phyloP scores from a whole-genome alignment of 78 protist genomes.

The Dictyostelium firmibasis region DNA sequence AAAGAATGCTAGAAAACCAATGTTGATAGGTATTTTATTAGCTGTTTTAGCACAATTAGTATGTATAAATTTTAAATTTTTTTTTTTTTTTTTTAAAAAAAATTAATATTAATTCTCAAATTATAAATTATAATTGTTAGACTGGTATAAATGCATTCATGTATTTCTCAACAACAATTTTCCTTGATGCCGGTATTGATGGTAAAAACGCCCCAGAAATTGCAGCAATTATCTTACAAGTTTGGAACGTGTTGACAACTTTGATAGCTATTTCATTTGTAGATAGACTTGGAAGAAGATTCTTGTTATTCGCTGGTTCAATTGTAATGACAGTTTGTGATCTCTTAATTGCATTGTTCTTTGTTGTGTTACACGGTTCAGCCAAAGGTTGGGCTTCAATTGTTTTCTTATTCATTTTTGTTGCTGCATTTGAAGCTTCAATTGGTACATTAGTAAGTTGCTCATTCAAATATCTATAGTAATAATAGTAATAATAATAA shows the following conservation, averaged over 20 bases:
- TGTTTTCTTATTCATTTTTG: slow-evolving; percentile 42
- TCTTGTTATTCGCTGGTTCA: slow-evolving; percentile 39
- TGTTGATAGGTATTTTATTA: slow-evolving; percentile 30
- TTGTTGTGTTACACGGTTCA: slow-evolving; percentile 18
- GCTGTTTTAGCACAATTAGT: slow-evolving; percentile 41
- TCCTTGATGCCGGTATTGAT: slow-evolving; percentile 55
- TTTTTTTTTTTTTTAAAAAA: neutral
- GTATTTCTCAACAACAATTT: slow-evolving; percentile 61
- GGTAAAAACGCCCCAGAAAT: slow-evolving; percentile 31
- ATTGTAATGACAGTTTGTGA: slow-evolving; percentile 43
- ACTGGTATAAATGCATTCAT: slow-evolving; percentile 64
- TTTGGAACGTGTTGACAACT: slow-evolving; percentile 64
- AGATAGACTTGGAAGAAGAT: slow-evolving; percentile 61
- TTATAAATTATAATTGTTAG: neutral
- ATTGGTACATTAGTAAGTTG: slow-evolving; percentile 65
- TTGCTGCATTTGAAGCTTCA: slow-evolving; percentile 57
- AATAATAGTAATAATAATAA: neutral
- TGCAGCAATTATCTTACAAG: slow-evolving; percentile 47
- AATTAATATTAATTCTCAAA: neutral
- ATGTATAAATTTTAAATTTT: neutral
- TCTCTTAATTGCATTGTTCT: slow-evolving; percentile 38
- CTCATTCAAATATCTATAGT: no score
- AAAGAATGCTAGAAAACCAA: slow-evolving; percentile 43
- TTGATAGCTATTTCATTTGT: slow-evolving; percentile 31
- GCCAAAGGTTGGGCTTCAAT: slow-evolving; percentile 60